phyloP scores from a whole-genome alignment of 805 yeast species.

The Kodamaea kakaduensis region DNA sequence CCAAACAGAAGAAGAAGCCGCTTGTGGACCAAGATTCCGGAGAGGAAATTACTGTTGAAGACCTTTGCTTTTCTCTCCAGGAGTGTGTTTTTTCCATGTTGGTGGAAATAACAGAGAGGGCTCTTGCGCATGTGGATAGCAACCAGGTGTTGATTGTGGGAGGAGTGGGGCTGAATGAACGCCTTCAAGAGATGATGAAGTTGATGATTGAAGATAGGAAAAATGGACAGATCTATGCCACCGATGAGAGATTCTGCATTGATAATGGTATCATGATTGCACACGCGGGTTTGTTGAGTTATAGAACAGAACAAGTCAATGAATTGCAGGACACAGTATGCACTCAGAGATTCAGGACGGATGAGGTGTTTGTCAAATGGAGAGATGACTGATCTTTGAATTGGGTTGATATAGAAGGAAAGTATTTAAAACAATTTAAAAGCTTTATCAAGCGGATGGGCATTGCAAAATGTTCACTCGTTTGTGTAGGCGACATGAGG shows the following conservation, averaged over 20 bases:
- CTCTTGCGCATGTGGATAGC: constrained; percentile 94
- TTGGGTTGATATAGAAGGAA: no score
- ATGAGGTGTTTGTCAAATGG: constrained; percentile 89
- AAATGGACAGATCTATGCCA: constrained; percentile 85
- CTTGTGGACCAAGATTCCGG: constrained; percentile 40
- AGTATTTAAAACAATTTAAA: no score
- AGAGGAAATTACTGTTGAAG: constrained; percentile 68
- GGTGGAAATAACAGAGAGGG: constrained; percentile 95
- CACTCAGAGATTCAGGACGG: constrained; percentile 91
- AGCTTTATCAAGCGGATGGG: no score
- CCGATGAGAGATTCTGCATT: constrained; percentile 95
- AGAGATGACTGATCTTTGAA: constrained; percentile 49
- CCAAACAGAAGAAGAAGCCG: constrained; percentile 28
- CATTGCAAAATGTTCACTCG: no score
- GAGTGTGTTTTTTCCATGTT: constrained; percentile 93
- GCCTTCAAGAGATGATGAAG: constrained; percentile 96
- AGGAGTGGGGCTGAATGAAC: constrained; percentile 94
- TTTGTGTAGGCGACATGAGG: no score
- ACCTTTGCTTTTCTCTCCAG: constrained; percentile 88
- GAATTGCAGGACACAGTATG: constrained; percentile 71
- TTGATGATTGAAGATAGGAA: constrained; percentile 81
- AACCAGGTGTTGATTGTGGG: constrained; percentile 92
- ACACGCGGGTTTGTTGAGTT: constrained; percentile 89
- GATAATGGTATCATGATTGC: constrained; percentile 99
- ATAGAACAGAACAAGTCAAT: constrained; percentile 71